A percentile compares a stretch with the other conserved stretches of the same genome.
Conservation (phyloP, 179 eudicot species). For the Silene noctiflora region DNA sequence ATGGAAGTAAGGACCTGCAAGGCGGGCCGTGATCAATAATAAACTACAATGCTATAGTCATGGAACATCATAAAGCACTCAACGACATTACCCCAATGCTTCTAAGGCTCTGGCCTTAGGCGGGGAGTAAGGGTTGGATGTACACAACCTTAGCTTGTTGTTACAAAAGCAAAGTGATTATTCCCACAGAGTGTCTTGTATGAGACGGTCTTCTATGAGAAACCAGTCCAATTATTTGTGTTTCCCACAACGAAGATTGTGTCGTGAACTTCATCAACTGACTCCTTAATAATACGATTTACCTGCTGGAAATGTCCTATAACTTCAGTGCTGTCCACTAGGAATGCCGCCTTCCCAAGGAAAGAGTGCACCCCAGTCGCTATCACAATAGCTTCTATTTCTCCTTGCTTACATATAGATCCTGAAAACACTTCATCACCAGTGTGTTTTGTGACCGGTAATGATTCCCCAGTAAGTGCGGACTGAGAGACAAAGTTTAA, state of each 20-base stretch:
- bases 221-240: too few relatives aligned
- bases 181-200: background rate
- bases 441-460: constrained; percentile 56
- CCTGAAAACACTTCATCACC: constrained; percentile 72
- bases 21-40: background rate
- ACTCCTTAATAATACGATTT: background rate
- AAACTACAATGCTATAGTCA: background rate
- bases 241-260: background rate
- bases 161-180: background rate
- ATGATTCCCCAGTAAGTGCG: constrained; percentile 63
- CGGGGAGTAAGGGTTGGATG: background rate
- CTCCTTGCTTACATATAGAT: constrained; percentile 73
- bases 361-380: constrained; percentile 75
- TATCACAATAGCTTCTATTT: constrained; percentile 67
- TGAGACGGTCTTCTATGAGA: background rate
- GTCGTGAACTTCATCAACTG: background rate
- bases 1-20: constrained; percentile 64
- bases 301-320: constrained; percentile 81
- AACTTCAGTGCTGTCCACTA: constrained; percentile 57
- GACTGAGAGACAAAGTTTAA: constrained; percentile 39
- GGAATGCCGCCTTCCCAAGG: constrained; percentile 72
- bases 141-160: background rate
- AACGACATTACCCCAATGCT: background rate
- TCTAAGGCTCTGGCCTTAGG: background rate
- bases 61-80: background rate